phyloP scores from a whole-genome alignment of 2,329 filamentous ascomycete species.

The Thyridium curvatum region DNA sequence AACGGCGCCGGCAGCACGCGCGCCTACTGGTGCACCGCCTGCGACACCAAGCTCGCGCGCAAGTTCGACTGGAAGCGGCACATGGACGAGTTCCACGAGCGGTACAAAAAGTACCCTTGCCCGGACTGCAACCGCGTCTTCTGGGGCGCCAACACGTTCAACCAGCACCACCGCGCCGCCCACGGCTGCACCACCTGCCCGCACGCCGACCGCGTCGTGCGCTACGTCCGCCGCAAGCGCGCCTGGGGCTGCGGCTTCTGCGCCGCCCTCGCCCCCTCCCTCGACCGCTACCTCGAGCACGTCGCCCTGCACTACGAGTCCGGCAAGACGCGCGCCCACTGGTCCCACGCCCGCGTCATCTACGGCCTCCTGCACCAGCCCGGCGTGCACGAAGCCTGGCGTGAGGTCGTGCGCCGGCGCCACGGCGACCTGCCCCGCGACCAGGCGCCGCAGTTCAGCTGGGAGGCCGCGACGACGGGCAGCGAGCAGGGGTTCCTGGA shows the following conservation, averaged over 20 bases:
- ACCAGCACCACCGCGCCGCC: slow-evolving; percentile 60
- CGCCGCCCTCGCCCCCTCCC: slow-evolving; percentile 53
- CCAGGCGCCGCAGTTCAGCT: slow-evolving; percentile 52
- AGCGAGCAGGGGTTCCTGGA: slow-evolving; percentile 53
- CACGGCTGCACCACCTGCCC: slow-evolving; percentile 54
- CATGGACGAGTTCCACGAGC: slow-evolving; percentile 64
- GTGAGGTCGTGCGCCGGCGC: slow-evolving; percentile 41
- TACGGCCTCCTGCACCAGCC: slow-evolving; percentile 63
- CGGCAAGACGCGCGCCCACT: slow-evolving; percentile 56
- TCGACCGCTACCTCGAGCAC: slow-evolving; percentile 62
- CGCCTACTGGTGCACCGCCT: slow-evolving; percentile 51
- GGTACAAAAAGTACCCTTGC: slow-evolving; percentile 61
- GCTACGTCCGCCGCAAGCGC: slow-evolving; percentile 50
- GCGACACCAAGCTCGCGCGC: slow-evolving; percentile 59
- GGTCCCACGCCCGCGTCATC: slow-evolving; percentile 64
- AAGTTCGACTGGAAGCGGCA: slow-evolving; percentile 67
- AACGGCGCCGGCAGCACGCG: slow-evolving; percentile 31
- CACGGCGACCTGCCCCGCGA: slow-evolving; percentile 35
- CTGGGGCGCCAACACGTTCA: slow-evolving; percentile 62
- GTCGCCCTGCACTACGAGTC: slow-evolving; percentile 62
- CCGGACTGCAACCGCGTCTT: slow-evolving; percentile 64
- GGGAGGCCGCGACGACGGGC: slow-evolving; percentile 51
- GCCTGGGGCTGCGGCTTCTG: slow-evolving; percentile 67
- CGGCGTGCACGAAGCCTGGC: slow-evolving; percentile 55
- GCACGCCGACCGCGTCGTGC: slow-evolving; percentile 57